These are phyloP conservation scores for Ogataea hybrid DNA, from an alignment of 1,139 yeast species.

Conservation along the genomic window DNA sequence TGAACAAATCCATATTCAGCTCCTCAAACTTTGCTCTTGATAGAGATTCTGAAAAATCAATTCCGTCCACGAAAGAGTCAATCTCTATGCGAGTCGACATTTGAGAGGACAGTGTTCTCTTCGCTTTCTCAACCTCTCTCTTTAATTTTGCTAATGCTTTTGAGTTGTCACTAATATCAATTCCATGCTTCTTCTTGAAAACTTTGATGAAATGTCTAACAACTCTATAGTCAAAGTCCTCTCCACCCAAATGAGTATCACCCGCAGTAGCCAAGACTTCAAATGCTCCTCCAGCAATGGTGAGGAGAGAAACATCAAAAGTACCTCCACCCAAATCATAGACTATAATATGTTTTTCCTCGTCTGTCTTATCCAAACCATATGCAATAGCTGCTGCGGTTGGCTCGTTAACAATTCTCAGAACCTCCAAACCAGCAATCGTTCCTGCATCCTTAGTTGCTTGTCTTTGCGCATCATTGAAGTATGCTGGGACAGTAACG, in stretches of 20 bases:
- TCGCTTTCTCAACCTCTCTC: slow-evolving; percentile 97
- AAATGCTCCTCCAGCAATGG: slow-evolving; percentile 91
- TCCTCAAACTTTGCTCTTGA: slow-evolving; percentile 97
- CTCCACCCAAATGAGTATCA: slow-evolving; percentile 97
- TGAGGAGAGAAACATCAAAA: slow-evolving; percentile 84
- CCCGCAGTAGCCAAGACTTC: slow-evolving; percentile 95
- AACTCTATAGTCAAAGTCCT: slow-evolving; percentile 89
- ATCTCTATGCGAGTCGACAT: slow-evolving; percentile 89
- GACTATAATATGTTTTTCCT: slow-evolving; percentile 83
- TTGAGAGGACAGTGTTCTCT: slow-evolving; percentile 90
- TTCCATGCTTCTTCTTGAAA: slow-evolving; percentile 84
- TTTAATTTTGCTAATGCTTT: slow-evolving; percentile 87
- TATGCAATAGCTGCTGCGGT: slow-evolving; percentile 99
- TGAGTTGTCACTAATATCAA: slow-evolving; percentile 70
- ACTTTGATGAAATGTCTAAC: slow-evolving; percentile 82
- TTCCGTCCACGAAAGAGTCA: slow-evolving; percentile 93
- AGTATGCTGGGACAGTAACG: slow-evolving; percentile 96
- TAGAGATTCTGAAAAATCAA: slow-evolving; percentile 88
- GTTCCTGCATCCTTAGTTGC: slow-evolving; percentile 98
- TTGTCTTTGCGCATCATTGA: slow-evolving; percentile 98
- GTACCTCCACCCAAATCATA: slow-evolving; percentile 98
- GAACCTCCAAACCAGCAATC: slow-evolving; percentile 91
- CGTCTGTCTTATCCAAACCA: slow-evolving; percentile 88
- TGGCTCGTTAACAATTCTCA: slow-evolving; percentile 96
- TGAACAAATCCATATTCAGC: slow-evolving; percentile 81